Conservation (phyloP, 1,284 basidiomycete species). For the Irpex lacteus region DNA sequence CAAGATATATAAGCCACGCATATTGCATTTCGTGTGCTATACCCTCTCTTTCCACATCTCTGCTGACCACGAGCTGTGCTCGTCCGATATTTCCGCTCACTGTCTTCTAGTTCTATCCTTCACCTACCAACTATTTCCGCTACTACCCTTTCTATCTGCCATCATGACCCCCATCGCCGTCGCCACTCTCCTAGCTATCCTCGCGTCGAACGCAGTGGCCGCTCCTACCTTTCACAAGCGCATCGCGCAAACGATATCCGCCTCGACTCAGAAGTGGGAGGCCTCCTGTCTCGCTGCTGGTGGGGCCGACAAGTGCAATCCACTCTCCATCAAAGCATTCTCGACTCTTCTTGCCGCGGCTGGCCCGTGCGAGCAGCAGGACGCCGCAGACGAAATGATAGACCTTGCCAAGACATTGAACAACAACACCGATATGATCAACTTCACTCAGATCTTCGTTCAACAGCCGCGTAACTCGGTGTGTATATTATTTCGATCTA, state of each 20-base stretch:
- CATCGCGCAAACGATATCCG: not conserved
- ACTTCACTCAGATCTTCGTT: constrained; percentile 53
- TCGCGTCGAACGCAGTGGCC: not conserved
- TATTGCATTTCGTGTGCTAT: not conserved
- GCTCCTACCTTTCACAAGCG: not conserved
- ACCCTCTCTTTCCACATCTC: not conserved
- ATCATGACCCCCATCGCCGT: not conserved
- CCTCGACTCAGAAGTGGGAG: constrained; percentile 39
- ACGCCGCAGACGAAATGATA: constrained; percentile 42
- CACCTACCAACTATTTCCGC: not conserved
- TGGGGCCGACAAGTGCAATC: constrained; percentile 51
- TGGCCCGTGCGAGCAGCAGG: not conserved
- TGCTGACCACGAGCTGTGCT: not conserved
- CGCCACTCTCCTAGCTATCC: not conserved
- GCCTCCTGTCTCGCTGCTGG: constrained; percentile 45
- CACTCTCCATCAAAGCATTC: constrained; percentile 50
- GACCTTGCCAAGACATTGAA: constrained; percentile 56
- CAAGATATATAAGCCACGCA: not conserved
- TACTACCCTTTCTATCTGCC: not conserved
- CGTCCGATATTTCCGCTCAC: not conserved
- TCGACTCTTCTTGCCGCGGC: constrained; percentile 44
- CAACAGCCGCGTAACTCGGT: constrained; percentile 56
- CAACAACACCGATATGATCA: constrained; percentile 49
- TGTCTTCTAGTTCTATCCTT: not conserved
- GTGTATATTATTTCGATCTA: constrained; percentile 13